These are phyloP conservation scores for Ochetophila trinervis DNA, from an alignment of 306 rosid genomes.

Conservation along the genomic window DNA sequence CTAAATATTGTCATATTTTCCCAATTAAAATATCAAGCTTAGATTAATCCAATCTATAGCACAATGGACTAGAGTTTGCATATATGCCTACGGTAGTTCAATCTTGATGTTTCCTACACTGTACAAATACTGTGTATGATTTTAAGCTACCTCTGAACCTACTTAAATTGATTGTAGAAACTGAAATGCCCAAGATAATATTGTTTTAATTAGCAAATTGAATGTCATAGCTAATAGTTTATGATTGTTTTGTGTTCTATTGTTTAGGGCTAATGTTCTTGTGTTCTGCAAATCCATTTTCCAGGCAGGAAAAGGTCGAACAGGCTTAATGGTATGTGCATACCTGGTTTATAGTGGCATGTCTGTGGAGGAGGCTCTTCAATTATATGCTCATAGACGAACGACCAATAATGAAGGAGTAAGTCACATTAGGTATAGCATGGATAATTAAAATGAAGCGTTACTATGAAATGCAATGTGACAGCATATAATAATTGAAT, in stretches of 20 bases:
- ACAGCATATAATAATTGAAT: background rate
- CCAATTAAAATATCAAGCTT: background rate
- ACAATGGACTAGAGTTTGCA: too few species aligned
- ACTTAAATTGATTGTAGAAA: too few species aligned
- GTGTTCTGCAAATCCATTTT: conserved; percentile 5
- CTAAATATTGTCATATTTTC: too few species aligned
- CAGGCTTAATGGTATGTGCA: conserved; percentile 87
- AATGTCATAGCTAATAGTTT: too few species aligned
- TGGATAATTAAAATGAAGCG: conserved; percentile 22
- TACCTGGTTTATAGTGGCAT: conserved; percentile 79
- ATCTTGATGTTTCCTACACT: too few species aligned
- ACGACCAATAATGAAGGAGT: conserved; percentile 98
- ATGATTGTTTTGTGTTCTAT: background rate
- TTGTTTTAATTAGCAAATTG: too few species aligned
- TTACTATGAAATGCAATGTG: background rate
- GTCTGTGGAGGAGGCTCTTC: conserved; percentile 84
- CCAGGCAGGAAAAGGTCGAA: conserved; percentile 98
- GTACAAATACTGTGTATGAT: too few species aligned
- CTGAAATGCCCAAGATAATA: too few species aligned
- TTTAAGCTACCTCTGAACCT: too few species aligned
- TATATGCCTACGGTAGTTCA: too few species aligned
- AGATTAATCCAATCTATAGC: too few species aligned
- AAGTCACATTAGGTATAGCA: conserved; percentile 63
- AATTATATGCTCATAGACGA: conserved; percentile 78
- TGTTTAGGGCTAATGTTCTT: background rate